Conservation (phyloP, 495 filamentous ascomycete species). For the Penicillium malachiteum region DNA sequence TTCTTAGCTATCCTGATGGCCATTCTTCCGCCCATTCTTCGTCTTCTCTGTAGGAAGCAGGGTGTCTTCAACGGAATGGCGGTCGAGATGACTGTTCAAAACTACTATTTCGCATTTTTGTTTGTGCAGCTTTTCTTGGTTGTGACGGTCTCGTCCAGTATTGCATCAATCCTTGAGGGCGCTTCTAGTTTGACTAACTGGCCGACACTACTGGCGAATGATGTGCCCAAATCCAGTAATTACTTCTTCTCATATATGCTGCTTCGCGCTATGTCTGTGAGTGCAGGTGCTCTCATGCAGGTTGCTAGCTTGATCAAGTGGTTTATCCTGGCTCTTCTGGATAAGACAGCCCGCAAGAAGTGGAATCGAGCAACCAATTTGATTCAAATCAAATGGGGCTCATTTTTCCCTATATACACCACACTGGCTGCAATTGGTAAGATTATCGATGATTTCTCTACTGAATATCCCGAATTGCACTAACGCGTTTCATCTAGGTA, state of each 20-base stretch:
- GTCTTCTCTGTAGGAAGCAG: constrained; percentile 69
- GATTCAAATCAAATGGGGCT: constrained; percentile 82
- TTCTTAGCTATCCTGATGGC: constrained; percentile 78
- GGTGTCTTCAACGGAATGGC: constrained; percentile 81
- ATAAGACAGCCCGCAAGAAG: constrained; percentile 85
- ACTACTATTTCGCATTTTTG: constrained; percentile 91
- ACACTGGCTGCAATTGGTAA: constrained; percentile 88
- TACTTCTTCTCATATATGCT: constrained; percentile 99
- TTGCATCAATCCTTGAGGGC: constrained; percentile 62
- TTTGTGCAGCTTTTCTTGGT: constrained; percentile 96
- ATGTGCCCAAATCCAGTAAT: constrained; percentile 85
- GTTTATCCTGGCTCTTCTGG: constrained; percentile 78
- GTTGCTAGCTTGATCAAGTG: constrained; percentile 74
- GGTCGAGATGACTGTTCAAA: constrained; percentile 78
- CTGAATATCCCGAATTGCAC: neutral
- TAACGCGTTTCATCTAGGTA: constrained; percentile 38
- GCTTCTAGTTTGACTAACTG: constrained; percentile 57
- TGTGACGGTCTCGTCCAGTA: constrained; percentile 82
- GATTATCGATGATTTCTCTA: constrained; percentile 5
- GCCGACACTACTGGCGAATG: constrained; percentile 71
- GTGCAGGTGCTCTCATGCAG: constrained; percentile 86
- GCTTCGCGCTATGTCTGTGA: constrained; percentile 85
- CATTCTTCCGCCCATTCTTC: constrained; percentile 76
- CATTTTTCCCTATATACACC: constrained; percentile 93
- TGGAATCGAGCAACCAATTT: constrained; percentile 81